phyloP scores from a whole-genome alignment of 441 rosid genomes.

The Adansonia madagascariensis region DNA sequence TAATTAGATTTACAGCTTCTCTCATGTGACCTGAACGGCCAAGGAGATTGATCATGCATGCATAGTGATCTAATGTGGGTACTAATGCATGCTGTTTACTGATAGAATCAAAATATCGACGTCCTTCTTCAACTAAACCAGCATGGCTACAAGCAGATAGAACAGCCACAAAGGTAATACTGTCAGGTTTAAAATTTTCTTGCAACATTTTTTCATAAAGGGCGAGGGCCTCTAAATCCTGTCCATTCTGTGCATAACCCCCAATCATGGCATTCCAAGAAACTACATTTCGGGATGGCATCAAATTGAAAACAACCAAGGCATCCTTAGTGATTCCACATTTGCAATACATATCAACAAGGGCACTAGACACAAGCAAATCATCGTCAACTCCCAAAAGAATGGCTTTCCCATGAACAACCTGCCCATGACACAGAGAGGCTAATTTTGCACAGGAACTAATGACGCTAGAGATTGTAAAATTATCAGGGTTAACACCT shows the following conservation, averaged over 20 bases:
- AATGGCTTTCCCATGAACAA: slow-evolving; percentile 43
- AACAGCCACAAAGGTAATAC: slow-evolving; percentile 45
- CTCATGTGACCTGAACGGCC: slow-evolving; percentile 41
- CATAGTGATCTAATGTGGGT: slow-evolving; percentile 45
- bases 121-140: slow-evolving; percentile 42
- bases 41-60: slow-evolving; percentile 46
- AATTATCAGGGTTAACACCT: slow-evolving; percentile 38
- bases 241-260: slow-evolving; percentile 50
- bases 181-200: slow-evolving; percentile 44
- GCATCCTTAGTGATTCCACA: slow-evolving; percentile 43
- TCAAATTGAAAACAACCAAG: slow-evolving; percentile 33
- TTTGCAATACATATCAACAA: slow-evolving; percentile 48
- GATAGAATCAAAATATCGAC: slow-evolving; percentile 43
- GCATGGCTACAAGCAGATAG: slow-evolving; percentile 52
- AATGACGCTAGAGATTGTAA: slow-evolving; percentile 44
- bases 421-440: slow-evolving; percentile 40
- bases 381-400: slow-evolving; percentile 37
- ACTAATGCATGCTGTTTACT: slow-evolving; percentile 40
- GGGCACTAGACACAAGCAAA: slow-evolving; percentile 49
- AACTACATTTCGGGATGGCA: slow-evolving; percentile 38
- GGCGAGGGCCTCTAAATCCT: slow-evolving; percentile 42
- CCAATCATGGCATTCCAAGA: slow-evolving; percentile 53
- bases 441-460: slow-evolving; percentile 53
- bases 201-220: slow-evolving; percentile 39
- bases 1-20: slow-evolving; percentile 42